Evolutionary conservation across 1,284 basidiomycete genomes (phyloP).

Genomic region (Trichosporon coremiiforme): DNA sequence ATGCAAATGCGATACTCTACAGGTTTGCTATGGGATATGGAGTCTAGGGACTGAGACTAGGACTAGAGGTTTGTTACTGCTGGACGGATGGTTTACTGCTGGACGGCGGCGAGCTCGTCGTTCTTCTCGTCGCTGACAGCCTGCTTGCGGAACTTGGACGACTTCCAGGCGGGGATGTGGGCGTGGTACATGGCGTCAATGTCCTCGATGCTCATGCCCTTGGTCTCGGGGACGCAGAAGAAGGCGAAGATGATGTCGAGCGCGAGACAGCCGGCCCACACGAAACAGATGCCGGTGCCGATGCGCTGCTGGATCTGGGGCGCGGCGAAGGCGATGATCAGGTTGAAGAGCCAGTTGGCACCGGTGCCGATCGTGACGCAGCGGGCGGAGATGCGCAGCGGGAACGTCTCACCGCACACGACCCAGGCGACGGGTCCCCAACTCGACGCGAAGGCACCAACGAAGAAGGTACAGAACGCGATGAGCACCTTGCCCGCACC

Average conservation of each 20-base stretch:
- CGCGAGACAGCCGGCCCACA: slow-evolving; percentile 55
- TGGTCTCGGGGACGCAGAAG: slow-evolving; percentile 57
- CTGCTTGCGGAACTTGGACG: slow-evolving; percentile 33
- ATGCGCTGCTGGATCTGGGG: slow-evolving; percentile 54
- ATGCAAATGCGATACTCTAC: too few species aligned
- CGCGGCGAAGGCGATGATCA: slow-evolving; percentile 54
- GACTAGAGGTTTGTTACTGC: too few species aligned
- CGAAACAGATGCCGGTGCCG: slow-evolving; percentile 52
- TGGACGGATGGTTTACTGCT: background rate
- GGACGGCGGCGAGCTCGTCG: background rate
- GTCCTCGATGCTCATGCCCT: slow-evolving; percentile 51
- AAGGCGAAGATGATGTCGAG: slow-evolving; percentile 47
- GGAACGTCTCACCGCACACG: slow-evolving; percentile 57
- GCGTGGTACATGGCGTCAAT: slow-evolving; percentile 55
- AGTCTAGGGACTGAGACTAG: background rate
- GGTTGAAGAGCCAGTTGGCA: slow-evolving; percentile 57
- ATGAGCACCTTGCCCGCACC: slow-evolving; percentile 58
- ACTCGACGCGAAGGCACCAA: slow-evolving; percentile 58
- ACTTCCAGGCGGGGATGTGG: slow-evolving; percentile 50
- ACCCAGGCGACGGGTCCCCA: slow-evolving; percentile 58
- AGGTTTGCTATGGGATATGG: too few species aligned
- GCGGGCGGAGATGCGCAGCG: slow-evolving; percentile 52
- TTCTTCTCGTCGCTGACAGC: background rate
- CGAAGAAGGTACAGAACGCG: slow-evolving; percentile 59
- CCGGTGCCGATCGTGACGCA: slow-evolving; percentile 57